Evolutionary conservation across 2,329 filamentous ascomycete species (phyloP), one percentile per base, ranked within the genome.

Genomic region (Xylaria polymorpha): DNA sequence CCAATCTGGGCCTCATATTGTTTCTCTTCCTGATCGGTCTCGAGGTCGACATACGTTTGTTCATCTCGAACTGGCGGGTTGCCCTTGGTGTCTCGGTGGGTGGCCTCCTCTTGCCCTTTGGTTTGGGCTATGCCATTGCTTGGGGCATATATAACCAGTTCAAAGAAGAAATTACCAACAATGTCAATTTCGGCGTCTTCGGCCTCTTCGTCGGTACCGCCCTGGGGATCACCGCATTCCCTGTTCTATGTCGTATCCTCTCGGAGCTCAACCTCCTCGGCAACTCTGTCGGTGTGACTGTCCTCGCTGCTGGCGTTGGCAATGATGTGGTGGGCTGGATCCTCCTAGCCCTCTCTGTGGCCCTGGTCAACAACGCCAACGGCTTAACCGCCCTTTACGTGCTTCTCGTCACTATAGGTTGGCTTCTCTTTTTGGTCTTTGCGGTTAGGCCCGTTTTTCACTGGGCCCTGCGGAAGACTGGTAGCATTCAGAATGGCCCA

Each of bases 281-380:
- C 64, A 96, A 94, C 1, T 88, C 91, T 0, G 94, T 97, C 5
- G 94, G 94, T 76, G 88, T 97, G 43, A 97, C 97, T 90, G 92
- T 94, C 1, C 85, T 98, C 9, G 94, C 94, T 3, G 94, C 94
- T 6, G 95, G 95, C 61, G 94, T 98, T 15, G 94, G 93, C 1
- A 98, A 98, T 78, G 95, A 98, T 77, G 94, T 96, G 18, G 89
- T 92, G 3, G 93, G 93, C 66, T 98, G 95, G 95, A 91, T 98
- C 72, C 84, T 98, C 18, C 89, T 98, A 29, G 95, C 95, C 0
- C 90, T 98, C 35, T 98, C 95, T 74, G 94, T 98, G 41, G 93
- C 95, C 0, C 86, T 98, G 32, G 94, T 97, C 76, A 98, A 98
- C 77, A 94, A 94, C 37, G 90, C 90, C 18, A 91, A 87, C 53